Evolutionary conservation across 192 early-diverging fungal genomes (phyloP).

Genomic region (Podila epicladia): DNA sequence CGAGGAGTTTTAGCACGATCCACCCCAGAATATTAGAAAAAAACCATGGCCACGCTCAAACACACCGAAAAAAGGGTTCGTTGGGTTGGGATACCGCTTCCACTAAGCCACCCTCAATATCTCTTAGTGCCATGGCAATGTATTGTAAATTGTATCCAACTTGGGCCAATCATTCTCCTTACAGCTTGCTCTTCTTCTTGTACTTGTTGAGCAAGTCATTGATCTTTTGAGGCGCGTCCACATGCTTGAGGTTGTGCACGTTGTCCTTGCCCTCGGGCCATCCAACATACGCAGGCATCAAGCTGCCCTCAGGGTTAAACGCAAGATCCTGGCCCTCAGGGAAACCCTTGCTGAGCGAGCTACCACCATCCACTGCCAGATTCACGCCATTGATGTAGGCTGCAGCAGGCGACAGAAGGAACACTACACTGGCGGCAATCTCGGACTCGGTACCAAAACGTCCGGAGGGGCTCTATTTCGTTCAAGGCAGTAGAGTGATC

Average conservation of each 20-base stretch:
- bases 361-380: conserved; percentile 47
- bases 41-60: too few relatives aligned
- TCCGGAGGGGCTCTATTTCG: conserved; percentile 54
- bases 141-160: too few relatives aligned
- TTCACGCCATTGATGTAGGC: conserved; percentile 57
- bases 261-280: conserved; percentile 53
- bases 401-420: conserved; percentile 59
- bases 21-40: too few relatives aligned
- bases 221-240: conserved; percentile 43
- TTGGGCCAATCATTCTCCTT: not conserved
- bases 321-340: conserved; percentile 45
- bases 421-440: conserved; percentile 58
- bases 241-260: conserved; percentile 43
- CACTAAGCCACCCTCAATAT: too few relatives aligned
- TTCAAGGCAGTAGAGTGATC: not conserved
- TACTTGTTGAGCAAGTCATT: conserved; percentile 43
- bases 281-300: conserved; percentile 47
- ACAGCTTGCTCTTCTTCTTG: conserved; percentile 49
- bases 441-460: conserved; percentile 64
- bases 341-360: conserved; percentile 50
- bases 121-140: too few relatives aligned
- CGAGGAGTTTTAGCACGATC: too few relatives aligned
- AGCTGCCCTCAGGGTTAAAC: conserved; percentile 44
- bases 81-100: too few relatives aligned
- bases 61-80: too few relatives aligned